Evolutionary conservation across 179 eudicot genomes (phyloP).

Genomic region (Spinacia oleracea): DNA sequence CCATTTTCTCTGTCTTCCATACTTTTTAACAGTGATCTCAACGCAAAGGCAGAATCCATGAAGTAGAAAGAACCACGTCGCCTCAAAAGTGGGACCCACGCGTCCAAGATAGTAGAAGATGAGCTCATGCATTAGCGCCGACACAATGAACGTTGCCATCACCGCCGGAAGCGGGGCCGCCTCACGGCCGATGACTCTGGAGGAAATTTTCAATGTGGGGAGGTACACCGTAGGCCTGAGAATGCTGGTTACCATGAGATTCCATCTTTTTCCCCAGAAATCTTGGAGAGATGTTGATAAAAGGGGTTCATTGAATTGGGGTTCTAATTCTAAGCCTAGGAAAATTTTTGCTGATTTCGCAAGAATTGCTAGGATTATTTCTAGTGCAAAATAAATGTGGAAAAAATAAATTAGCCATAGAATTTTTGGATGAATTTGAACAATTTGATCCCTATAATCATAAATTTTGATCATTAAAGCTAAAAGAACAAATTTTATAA

Average conservation of each 20-base stretch:
- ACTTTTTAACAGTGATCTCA: conserved; percentile 45
- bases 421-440: conserved; percentile 33
- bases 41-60: conserved; percentile 47
- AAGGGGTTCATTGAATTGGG: conserved; percentile 68
- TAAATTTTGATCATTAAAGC: conserved; percentile 28
- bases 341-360: conserved; percentile 36
- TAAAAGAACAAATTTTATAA: conserved; percentile 31
- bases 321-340: conserved; percentile 49
- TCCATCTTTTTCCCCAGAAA: conserved; percentile 81
- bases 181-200: conserved; percentile 22
- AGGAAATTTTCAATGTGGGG: conserved; percentile 32
- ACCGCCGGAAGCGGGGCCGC: conserved; percentile 35
- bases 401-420: conserved; percentile 38
- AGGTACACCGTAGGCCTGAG: conserved; percentile 57
- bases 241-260: conserved; percentile 58
- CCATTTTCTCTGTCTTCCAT: conserved; percentile 15
- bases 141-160: conserved; percentile 49
- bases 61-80: conserved; percentile 57
- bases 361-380: conserved; percentile 40
- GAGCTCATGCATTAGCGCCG: conserved; percentile 67
- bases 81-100: conserved; percentile 52
- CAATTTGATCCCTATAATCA: conserved; percentile 25
- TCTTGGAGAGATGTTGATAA: conserved; percentile 62
- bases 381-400: no score
- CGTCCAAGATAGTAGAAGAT: conserved; percentile 54